Evolutionary conservation across 2,329 filamentous ascomycete species (phyloP), one percentile per base, ranked within the genome.

Genomic region (Fusarium sarcochroum): DNA sequence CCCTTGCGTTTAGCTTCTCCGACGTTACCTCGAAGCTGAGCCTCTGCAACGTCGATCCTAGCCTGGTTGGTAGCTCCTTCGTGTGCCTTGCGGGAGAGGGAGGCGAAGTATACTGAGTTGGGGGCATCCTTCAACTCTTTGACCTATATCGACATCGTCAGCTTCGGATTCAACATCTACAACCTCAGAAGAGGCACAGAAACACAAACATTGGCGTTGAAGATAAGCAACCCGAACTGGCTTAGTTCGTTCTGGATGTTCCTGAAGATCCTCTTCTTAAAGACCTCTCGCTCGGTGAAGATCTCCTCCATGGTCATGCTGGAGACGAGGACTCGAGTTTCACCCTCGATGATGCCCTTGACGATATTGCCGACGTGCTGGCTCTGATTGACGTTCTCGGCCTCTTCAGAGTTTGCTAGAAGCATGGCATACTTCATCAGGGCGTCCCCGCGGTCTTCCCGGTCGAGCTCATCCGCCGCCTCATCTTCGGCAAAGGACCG

Each of bases 271-370:
- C 91, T 89, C 70, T 86, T 87, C 82, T 95, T 93, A 83, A 94
- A 94, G 42, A 91, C 83, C 70, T 92, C 90, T 34, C 92, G 85
- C 79, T 93, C 90, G 63, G 89, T 91, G 79, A 94, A 94, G 61
- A 97, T 92, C 79, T 96, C 93, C 76, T 95, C 93, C 91, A 96
- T 95, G n/a, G 92, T 94, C 92, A 97, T 95, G 71, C 89, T 90
- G 1, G 90, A 93, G 41, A 97, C 92, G 53, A 97, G 89, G 7
- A 93, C 91, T 60, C 93, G 87, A 1, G 92, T 94, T 79, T 97
- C 93, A 65, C 93, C 93, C 78, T 97, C 93, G 71, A 97, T 96
- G 77, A 97, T 94, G 63, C 93, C 93, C 79, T 93, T 95, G 79
- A 97, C 91, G 65, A 97, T 97, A 71, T 92, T 92, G 75, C 92